phyloP scores from a whole-genome alignment of 2,329 filamentous ascomycete species.

The Hymenoscyphus repandus region DNA sequence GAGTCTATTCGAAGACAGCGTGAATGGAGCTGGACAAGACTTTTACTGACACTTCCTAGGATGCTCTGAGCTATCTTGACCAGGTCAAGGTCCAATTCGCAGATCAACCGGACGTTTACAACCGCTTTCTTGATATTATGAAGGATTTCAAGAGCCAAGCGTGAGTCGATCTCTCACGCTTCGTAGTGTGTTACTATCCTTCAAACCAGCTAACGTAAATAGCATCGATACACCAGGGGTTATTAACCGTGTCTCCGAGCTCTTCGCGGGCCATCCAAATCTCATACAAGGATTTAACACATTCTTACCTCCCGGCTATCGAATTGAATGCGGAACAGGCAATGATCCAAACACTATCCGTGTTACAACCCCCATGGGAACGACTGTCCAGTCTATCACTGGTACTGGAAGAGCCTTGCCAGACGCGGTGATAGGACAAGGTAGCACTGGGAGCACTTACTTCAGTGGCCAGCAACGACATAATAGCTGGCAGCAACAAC shows the following conservation, averaged over 20 bases:
- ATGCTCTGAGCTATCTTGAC: conserved; percentile 91
- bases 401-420: conserved; percentile 39
- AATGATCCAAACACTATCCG: conserved; percentile 94
- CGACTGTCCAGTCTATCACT: conserved; percentile 83
- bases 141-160: conserved; percentile 99
- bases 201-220: conserved; percentile 26
- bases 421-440: conserved; percentile 27
- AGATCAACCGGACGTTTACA: conserved; percentile 96
- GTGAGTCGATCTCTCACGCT: conserved; percentile 43
- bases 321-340: conserved; percentile 91
- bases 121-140: conserved; percentile 97
- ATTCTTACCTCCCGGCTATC: conserved; percentile 89
- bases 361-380: conserved; percentile 97
- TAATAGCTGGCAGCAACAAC: conserved; percentile 49
- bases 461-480: conserved; percentile 30
- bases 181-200: no score
- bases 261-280: conserved; percentile 93
- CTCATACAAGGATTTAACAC: conserved; percentile 98
- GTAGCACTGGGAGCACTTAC: conserved; percentile 33
- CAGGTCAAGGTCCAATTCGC: conserved; percentile 98
- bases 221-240: conserved; percentile 96
- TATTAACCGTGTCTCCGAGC: conserved; percentile 89
- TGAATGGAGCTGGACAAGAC: background rate
- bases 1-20: no score
- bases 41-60: conserved; percentile 36